Conservation (phyloP, 2,329 filamentous ascomycete species). For the Sclerotinia borealis region DNA sequence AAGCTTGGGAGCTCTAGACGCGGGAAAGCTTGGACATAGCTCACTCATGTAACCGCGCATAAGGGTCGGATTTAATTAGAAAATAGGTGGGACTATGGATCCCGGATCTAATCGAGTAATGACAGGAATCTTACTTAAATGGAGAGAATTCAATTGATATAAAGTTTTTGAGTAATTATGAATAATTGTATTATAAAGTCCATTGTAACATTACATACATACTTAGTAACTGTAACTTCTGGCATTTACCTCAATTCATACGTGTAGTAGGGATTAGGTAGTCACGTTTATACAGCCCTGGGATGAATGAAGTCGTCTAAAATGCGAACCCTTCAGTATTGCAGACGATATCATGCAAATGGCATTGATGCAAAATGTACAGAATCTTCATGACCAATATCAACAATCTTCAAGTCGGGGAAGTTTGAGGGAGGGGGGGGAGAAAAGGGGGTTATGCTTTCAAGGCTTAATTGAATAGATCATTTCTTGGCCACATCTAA, state of each 20-base stretch:
- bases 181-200: neutral
- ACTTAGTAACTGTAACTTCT: too few species aligned
- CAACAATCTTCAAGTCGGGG: too few species aligned
- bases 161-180: neutral
- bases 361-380: neutral
- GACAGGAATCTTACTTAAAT: neutral
- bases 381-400: neutral
- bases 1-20: conserved; percentile 7
- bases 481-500: neutral
- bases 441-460: too few species aligned
- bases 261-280: too few species aligned
- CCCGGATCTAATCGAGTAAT: too few species aligned
- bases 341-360: neutral
- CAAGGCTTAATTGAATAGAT: neutral
- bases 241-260: neutral
- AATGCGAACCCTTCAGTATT: neutral
- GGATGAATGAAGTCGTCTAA: neutral
- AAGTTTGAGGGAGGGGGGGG: too few species aligned
- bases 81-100: neutral
- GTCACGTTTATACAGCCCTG: neutral
- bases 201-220: too few species aligned
- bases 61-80: neutral
- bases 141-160: neutral
- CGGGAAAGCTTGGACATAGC: conserved; percentile 11
- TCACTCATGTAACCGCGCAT: conserved; percentile 5